Conservation (phyloP, 2,329 filamentous ascomycete species). For the Ascochyta koolunga region DNA sequence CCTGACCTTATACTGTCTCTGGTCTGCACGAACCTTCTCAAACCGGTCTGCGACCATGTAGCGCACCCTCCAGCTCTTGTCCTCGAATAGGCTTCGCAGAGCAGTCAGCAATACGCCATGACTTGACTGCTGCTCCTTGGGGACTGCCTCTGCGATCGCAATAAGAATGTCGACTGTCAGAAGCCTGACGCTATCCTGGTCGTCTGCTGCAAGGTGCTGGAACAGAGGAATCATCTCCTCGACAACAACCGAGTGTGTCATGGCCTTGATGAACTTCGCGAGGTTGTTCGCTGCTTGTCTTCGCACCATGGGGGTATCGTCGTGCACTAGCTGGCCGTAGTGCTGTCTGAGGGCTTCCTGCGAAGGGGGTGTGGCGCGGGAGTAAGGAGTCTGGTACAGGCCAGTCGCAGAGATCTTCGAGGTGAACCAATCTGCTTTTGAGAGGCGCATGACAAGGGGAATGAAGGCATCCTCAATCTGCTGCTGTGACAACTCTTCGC, state of each 20-base stretch:
- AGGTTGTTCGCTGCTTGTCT: conserved; percentile 96
- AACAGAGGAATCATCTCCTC: conserved; percentile 99
- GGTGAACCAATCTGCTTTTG: conserved; percentile 99
- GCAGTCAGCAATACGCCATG: conserved; percentile 92
- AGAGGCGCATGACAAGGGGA: conserved; percentile 90
- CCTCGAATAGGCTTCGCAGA: conserved; percentile 90
- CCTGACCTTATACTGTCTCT: conserved; percentile 1
- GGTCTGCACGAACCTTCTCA: conserved; percentile 74
- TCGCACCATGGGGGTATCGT: conserved; percentile 98
- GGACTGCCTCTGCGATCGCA: conserved; percentile 93
- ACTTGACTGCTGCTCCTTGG: conserved; percentile 96
- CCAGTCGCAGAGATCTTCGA: conserved; percentile 98
- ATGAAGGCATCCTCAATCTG: conserved; percentile 99
- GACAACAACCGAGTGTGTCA: conserved; percentile 88
- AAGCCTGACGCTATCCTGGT: conserved; percentile 95
- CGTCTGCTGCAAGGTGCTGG: conserved; percentile 93
- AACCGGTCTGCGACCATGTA: conserved; percentile 99
- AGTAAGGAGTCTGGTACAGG: conserved; percentile 91
- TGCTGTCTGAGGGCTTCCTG: conserved; percentile 92
- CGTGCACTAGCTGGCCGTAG: conserved; percentile 91
- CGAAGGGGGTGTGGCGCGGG: conserved; percentile 82
- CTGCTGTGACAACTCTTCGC: conserved; percentile 83
- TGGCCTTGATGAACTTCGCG: conserved; percentile 96
- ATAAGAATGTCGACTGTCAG: conserved; percentile 97
- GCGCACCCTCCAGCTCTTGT: conserved; percentile 98